These are phyloP conservation scores for Abelmoschus esculentus DNA, from an alignment of 345 rosid genomes.

Conservation along the genomic window DNA sequence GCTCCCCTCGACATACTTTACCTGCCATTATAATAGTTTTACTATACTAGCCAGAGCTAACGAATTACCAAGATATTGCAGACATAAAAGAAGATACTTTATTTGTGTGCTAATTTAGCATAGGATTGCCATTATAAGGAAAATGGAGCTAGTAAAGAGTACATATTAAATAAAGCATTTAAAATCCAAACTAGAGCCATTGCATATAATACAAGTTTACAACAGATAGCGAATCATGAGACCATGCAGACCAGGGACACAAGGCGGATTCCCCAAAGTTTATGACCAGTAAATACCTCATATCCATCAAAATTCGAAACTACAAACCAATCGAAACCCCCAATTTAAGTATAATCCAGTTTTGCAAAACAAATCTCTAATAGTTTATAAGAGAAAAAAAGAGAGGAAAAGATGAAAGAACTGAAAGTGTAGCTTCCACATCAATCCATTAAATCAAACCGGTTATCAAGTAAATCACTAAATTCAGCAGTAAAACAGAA, in stretches of 20 bases:
- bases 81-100: not conserved
- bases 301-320: slow-evolving; percentile 4
- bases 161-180: not conserved
- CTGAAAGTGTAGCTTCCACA: not conserved
- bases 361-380: not conserved
- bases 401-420: no score
- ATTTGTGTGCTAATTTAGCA: not conserved
- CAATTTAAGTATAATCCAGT: not conserved
- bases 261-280: slow-evolving; percentile 25
- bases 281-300: not conserved
- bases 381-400: not conserved
- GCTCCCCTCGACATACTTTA: slow-evolving; percentile 25
- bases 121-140: not conserved
- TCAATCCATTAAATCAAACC: not conserved
- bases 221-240: not conserved
- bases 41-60: not conserved
- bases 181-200: not conserved
- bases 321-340: not conserved
- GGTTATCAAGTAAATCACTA: not conserved
- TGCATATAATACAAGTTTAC: not conserved
- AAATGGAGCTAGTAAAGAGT: not conserved
- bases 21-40: slow-evolving; percentile 31
- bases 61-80: not conserved
- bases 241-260: slow-evolving; percentile 9
- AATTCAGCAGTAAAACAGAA: not conserved